Evolutionary conservation across 2,329 filamentous ascomycete species (phyloP).

Genomic region (Colletotrichum cordylinicola): DNA sequence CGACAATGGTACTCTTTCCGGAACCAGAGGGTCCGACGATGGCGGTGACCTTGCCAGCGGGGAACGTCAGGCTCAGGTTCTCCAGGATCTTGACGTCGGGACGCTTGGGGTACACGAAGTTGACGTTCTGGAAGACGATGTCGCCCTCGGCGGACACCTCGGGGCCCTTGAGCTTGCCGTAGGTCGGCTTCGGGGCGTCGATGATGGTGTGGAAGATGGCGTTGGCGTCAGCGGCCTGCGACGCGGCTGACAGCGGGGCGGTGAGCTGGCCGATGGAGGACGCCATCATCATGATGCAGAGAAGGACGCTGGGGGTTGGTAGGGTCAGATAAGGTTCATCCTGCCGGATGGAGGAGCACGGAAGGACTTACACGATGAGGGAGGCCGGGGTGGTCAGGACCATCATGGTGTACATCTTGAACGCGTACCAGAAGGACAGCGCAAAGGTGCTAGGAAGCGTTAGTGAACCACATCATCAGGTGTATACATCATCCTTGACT

Average conservation of each 20-base stretch:
- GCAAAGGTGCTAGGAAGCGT: slow-evolving; percentile 22
- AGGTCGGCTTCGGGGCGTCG: slow-evolving; percentile 46
- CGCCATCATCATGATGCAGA: slow-evolving; percentile 32
- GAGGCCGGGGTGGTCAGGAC: slow-evolving; percentile 24
- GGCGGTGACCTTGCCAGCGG: slow-evolving; percentile 37
- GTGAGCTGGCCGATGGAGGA: slow-evolving; percentile 36
- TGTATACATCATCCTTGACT: not conserved
- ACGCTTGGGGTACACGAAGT: slow-evolving; percentile 39
- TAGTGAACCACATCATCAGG: not conserved
- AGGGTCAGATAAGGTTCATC: not conserved
- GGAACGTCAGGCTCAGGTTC: slow-evolving; percentile 36
- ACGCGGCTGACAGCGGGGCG: slow-evolving; percentile 38
- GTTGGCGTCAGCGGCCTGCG: slow-evolving; percentile 40
- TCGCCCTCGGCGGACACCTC: slow-evolving; percentile 56
- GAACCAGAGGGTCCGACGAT: slow-evolving; percentile 40
- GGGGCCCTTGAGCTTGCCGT: slow-evolving; percentile 48
- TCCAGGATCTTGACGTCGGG: slow-evolving; percentile 37
- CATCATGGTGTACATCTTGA: slow-evolving; percentile 24
- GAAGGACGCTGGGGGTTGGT: slow-evolving; percentile 24
- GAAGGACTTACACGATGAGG: slow-evolving; percentile 24
- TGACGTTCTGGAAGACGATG: slow-evolving; percentile 46
- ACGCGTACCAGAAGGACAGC: slow-evolving; percentile 26
- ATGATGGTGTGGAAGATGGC: slow-evolving; percentile 45
- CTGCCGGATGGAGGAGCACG: not conserved
- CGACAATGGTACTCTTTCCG: slow-evolving; percentile 45